phyloP scores from a whole-genome alignment of 1,284 basidiomycete species.

The Sanghuangporus weigelae region DNA sequence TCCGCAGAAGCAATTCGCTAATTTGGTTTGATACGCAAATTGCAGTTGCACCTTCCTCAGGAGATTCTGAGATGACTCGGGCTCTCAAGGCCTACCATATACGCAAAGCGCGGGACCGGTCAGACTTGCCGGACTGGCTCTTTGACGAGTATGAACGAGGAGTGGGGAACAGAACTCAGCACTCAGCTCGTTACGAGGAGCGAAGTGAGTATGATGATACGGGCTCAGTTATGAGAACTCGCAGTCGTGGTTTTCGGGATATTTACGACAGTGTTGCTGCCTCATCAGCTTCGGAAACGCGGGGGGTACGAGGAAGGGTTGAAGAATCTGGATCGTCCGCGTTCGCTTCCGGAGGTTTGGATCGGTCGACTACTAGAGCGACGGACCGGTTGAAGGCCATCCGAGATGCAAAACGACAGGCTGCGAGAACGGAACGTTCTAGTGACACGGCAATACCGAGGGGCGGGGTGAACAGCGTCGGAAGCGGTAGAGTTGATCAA shows the following conservation, averaged over 20 bases:
- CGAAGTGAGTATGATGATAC: conserved; percentile 22
- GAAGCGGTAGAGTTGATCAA: not conserved
- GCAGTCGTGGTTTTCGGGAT: conserved; percentile 1
- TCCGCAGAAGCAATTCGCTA: not conserved
- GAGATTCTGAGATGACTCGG: conserved; percentile 55
- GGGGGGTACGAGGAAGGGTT: not conserved
- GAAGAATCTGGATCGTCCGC: not conserved
- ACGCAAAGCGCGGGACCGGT: conserved; percentile 48
- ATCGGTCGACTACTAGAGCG: conserved; percentile 31
- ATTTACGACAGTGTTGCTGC: conserved; percentile 4
- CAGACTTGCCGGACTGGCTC: conserved; percentile 64
- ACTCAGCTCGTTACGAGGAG: not conserved
- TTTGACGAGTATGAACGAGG: conserved; percentile 53
- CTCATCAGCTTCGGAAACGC: not conserved
- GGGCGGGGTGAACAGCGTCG: not conserved
- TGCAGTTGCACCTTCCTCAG: conserved; percentile 14
- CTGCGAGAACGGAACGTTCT: conserved; percentile 19
- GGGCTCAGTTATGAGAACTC: conserved; percentile 4
- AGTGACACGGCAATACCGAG: not conserved
- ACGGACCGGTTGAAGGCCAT: conserved; percentile 47
- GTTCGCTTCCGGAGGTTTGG: conserved; percentile 18
- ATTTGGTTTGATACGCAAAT: not conserved
- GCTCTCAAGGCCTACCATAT: conserved; percentile 66
- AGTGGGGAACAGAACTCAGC: conserved; percentile 20
- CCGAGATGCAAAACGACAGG: conserved; percentile 46